These are phyloP conservation scores for Boletus tomentosulus DNA, from an alignment of 768 basidiomycete species.

Conservation along the genomic window DNA sequence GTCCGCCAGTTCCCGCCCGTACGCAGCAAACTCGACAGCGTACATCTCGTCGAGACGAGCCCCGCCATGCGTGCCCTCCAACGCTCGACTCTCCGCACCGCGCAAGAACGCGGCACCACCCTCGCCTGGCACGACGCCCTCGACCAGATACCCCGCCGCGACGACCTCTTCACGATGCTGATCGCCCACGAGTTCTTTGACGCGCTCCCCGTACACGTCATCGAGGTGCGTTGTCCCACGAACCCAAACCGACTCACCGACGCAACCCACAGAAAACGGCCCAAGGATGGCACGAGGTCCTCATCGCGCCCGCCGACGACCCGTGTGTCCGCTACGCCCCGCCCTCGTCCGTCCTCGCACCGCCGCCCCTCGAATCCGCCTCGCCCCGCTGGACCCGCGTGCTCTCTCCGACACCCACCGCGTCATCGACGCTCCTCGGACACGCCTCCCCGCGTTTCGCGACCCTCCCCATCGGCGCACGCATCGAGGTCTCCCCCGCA, in stretches of 20 bases:
- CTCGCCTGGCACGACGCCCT: slow-evolving; percentile 73
- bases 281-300: slow-evolving; percentile 82
- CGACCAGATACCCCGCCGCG: slow-evolving; percentile 53
- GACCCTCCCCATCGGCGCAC: slow-evolving; percentile 60
- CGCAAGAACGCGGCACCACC: slow-evolving; percentile 30
- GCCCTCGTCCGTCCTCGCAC: slow-evolving; percentile 3
- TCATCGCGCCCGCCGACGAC: slow-evolving; percentile 52
- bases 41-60: slow-evolving; percentile 85
- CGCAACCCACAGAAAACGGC: slow-evolving; percentile 54
- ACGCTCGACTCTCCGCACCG: slow-evolving; percentile 41
- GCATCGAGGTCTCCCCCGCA: slow-evolving; percentile 77
- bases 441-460: slow-evolving; percentile 68
- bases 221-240: slow-evolving; percentile 56
- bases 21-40: slow-evolving; percentile 35
- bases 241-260: background rate
- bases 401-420: slow-evolving; percentile 55
- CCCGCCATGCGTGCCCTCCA: slow-evolving; percentile 62
- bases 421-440: slow-evolving; percentile 53
- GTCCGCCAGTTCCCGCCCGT: slow-evolving; percentile 44
- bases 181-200: slow-evolving; percentile 98
- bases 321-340: slow-evolving; percentile 30
- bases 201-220: slow-evolving; percentile 85
- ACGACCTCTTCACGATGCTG: slow-evolving; percentile 69
- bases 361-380: background rate
- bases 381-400: slow-evolving; percentile 55